A percentile compares a stretch with the other conserved stretches of the same genome.
These are phyloP conservation scores for Mortierella alpina DNA, from an alignment of 192 early-diverging fungal species.

Conservation along the genomic window DNA sequence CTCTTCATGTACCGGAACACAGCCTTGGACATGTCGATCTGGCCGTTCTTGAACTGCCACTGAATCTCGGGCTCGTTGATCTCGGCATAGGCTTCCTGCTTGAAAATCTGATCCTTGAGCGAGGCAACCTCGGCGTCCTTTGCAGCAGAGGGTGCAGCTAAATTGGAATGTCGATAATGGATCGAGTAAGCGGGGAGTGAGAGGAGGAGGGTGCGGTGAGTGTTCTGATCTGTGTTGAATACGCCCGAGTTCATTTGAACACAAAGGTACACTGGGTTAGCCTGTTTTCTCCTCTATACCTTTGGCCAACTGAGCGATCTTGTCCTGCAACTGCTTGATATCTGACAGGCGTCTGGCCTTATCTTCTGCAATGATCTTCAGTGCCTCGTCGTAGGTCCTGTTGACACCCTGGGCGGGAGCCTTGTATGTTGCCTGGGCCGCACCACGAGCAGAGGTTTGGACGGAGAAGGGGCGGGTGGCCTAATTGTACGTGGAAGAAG, in stretches of 20 bases:
- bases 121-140: conserved; percentile 55
- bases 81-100: conserved; percentile 72
- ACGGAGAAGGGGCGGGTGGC: conserved; percentile 37
- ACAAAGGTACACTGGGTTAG: not conserved
- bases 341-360: conserved; percentile 60
- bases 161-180: too few species aligned
- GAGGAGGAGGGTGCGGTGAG: not conserved
- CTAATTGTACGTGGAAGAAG: conserved; percentile 11
- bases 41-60: conserved; percentile 70
- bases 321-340: conserved; percentile 53
- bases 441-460: conserved; percentile 18
- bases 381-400: conserved; percentile 79
- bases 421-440: conserved; percentile 53
- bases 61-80: conserved; percentile 77
- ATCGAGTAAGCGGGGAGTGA: too few species aligned
- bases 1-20: conserved; percentile 77
- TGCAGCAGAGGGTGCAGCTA: conserved; percentile 42
- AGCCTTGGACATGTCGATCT: conserved; percentile 73
- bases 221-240: conserved; percentile 3
- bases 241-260: not conserved
- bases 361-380: conserved; percentile 75
- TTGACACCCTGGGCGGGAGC: conserved; percentile 68
- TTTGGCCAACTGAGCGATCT: conserved; percentile 50
- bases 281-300: conserved; percentile 21
- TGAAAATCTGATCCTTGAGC: conserved; percentile 62